Evolutionary conservation across 805 yeast species (phyloP), one percentile per base, ranked within the genome.

Genomic region (Huiozyma naganishii): DNA sequence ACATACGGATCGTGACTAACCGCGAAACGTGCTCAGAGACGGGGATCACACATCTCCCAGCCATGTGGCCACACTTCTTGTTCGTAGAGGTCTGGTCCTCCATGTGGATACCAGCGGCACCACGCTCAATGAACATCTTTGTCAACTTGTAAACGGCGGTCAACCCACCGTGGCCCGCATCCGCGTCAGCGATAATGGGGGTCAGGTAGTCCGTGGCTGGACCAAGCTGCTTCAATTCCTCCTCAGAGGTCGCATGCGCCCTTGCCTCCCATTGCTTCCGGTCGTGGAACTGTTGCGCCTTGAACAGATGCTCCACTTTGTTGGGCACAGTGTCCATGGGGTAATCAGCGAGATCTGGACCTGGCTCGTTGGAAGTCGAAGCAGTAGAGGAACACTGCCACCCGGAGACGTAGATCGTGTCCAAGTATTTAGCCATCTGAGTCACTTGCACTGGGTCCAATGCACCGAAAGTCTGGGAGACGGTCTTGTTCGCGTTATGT

Each of bases 381-480:
- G 97, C 97, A 43, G 97, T 90, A 23, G 97, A 88, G 40, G 96
- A 88, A 66, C 95, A 89, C 72, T 90, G 98, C 98, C 98, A 90
- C 43, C 98, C 98, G 36, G 95, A 83, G 51, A 90, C 94, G 66
- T 90, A 90, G 55, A 90, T 76, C 9, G 95, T 77, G 67, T 89
- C 97, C 58, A 90, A 73, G 68, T 86, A 87, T 67, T 85, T 86
- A 55, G 95, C 95, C 97, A 90, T 90, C 69, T 90, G 97, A 48
- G 96, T 72, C 52, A 88, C 87, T 63, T 90, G 97, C 53, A 90
- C 83, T 28, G 97, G 96, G 66, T 90, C 97, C 57, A 90, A 73
- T 27, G 97, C 97, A 64, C 97, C 97, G 61, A 87, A 89, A 32
- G 97, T 88, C 73, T 79, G 80, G 23, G 95, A 82, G 33, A 78